A percentile compares a stretch with the other conserved stretches of the same genome.
Conservation (phyloP, 192 early-diverging fungal genomes). For the Backusella psychrophila region DNA sequence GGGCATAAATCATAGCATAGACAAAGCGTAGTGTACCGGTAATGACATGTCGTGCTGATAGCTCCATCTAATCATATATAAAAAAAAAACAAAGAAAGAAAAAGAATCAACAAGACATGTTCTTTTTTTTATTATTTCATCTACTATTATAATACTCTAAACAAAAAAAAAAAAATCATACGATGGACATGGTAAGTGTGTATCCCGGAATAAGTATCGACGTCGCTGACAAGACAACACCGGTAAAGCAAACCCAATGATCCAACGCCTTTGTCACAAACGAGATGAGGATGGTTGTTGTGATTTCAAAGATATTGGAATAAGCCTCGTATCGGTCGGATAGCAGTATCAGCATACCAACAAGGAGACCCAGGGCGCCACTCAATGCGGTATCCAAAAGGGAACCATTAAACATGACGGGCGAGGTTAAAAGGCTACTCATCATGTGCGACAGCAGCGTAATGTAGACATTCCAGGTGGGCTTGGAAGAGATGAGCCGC, state of each 20-base stretch:
- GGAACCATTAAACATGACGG: slow-evolving; percentile 57
- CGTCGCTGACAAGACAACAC: slow-evolving; percentile 19
- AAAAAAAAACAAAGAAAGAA: neutral
- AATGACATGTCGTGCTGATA: slow-evolving; percentile 85
- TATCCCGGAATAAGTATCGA: slow-evolving; percentile 72
- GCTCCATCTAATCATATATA: slow-evolving; percentile 56
- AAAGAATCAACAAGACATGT: neutral
- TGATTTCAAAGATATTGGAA: slow-evolving; percentile 63
- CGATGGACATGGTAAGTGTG: slow-evolving; percentile 73
- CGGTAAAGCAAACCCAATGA: slow-evolving; percentile 23
- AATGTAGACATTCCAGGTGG: slow-evolving; percentile 52
- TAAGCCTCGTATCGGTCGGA: slow-evolving; percentile 56
- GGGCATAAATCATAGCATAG: slow-evolving; percentile 46
- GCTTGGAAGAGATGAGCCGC: slow-evolving; percentile 51
- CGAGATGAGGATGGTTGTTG: slow-evolving; percentile 16
- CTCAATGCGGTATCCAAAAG: slow-evolving; percentile 53
- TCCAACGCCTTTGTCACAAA: slow-evolving; percentile 19
- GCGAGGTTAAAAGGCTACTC: slow-evolving; percentile 57
- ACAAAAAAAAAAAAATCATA: neutral
- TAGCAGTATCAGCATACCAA: slow-evolving; percentile 55
- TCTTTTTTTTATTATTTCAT: neutral
- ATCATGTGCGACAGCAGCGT: slow-evolving; percentile 46
- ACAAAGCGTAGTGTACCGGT: slow-evolving; percentile 66
- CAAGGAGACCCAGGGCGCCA: slow-evolving; percentile 51
- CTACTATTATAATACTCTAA: neutral